These are phyloP conservation scores for Hansfordia pulvinata DNA, from an alignment of 2,329 filamentous ascomycete genomes.

Conservation along the genomic window DNA sequence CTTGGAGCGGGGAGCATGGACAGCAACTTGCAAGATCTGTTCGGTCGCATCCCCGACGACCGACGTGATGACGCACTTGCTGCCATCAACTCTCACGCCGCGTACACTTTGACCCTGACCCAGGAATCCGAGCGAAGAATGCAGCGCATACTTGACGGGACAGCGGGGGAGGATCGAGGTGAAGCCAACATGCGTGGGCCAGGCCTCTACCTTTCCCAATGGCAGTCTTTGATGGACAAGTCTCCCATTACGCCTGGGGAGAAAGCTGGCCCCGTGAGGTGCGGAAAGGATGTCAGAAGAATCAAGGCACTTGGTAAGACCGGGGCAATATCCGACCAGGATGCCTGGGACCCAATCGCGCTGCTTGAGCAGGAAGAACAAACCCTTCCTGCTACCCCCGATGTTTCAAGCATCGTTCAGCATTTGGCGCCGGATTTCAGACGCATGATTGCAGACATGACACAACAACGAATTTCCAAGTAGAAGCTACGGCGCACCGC, in stretches of 20 bases:
- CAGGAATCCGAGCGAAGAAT: constrained; percentile 43
- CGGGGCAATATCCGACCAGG: constrained; percentile 16
- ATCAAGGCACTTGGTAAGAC: constrained; percentile 27
- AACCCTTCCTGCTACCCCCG: too few relatives aligned
- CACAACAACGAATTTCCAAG: too few relatives aligned
- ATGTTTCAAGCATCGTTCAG: too few relatives aligned
- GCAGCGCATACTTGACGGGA: constrained; percentile 37
- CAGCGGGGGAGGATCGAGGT: constrained; percentile 6
- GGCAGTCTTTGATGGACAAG: constrained; percentile 59
- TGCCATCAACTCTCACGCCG: too few relatives aligned
- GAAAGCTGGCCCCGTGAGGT: constrained; percentile 35
- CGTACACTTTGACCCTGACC: too few relatives aligned
- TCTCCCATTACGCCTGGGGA: constrained; percentile 52
- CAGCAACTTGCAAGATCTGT: constrained; percentile 24
- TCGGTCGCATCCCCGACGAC: constrained; percentile 28
- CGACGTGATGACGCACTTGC: constrained; percentile 32
- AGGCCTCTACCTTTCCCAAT: constrained; percentile 58
- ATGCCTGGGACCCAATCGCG: constrained; percentile 10
- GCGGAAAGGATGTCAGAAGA: constrained; percentile 36
- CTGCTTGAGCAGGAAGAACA: constrained; percentile 16
- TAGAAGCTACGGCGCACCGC: too few relatives aligned
- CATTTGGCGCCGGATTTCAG: too few relatives aligned
- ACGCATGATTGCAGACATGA: too few relatives aligned
- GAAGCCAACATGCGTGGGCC: constrained; percentile 39
- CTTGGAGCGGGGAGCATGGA: constrained; percentile 20